Percentiles rank a stretch among this genome's conserved stretches.
These are phyloP conservation scores for Inonotus obliquus DNA, from an alignment of 1,284 basidiomycete genomes.

Conservation along the genomic window DNA sequence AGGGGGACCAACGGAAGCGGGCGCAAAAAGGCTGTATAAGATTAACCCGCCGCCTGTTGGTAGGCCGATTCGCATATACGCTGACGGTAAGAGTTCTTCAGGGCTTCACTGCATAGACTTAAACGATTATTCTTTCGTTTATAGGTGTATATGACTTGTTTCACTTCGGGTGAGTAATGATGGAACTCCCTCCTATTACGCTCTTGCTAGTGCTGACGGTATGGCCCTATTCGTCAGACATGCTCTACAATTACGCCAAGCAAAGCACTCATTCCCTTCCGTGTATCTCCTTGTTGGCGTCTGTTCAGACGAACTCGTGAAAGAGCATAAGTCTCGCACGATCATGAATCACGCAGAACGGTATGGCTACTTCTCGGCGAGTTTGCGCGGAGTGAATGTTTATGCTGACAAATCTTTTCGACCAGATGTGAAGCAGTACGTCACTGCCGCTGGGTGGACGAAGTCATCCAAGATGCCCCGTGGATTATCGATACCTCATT, in stretches of 20 bases:
- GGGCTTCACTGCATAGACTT: background rate
- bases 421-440: slow-evolving; percentile 76
- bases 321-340: slow-evolving; percentile 69
- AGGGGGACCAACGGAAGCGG: slow-evolving; percentile 34
- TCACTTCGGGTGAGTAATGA: slow-evolving; percentile 75
- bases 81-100: slow-evolving; percentile 61
- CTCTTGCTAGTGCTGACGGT: slow-evolving; percentile 19
- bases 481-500: slow-evolving; percentile 88
- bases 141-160: slow-evolving; percentile 89
- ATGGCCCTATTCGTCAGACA: slow-evolving; percentile 43
- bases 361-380: slow-evolving; percentile 26
- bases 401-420: background rate
- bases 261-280: slow-evolving; percentile 86
- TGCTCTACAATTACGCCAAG: slow-evolving; percentile 91
- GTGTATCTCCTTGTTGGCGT: slow-evolving; percentile 91
- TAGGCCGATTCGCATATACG: slow-evolving; percentile 88
- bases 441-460: slow-evolving; percentile 97
- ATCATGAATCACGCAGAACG: slow-evolving; percentile 89
- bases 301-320: slow-evolving; percentile 78
- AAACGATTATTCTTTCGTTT: slow-evolving; percentile 19
- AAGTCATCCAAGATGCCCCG: slow-evolving; percentile 90
- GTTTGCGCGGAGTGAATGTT: slow-evolving; percentile 1
- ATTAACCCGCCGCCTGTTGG: slow-evolving; percentile 80
- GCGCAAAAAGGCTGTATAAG: slow-evolving; percentile 62
- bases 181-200: background rate